A percentile compares a stretch with the other conserved stretches of the same genome.
Evolutionary conservation across 2,329 filamentous ascomycete species (phyloP).

Genomic region (Chrysoporthe austroafricana): DNA sequence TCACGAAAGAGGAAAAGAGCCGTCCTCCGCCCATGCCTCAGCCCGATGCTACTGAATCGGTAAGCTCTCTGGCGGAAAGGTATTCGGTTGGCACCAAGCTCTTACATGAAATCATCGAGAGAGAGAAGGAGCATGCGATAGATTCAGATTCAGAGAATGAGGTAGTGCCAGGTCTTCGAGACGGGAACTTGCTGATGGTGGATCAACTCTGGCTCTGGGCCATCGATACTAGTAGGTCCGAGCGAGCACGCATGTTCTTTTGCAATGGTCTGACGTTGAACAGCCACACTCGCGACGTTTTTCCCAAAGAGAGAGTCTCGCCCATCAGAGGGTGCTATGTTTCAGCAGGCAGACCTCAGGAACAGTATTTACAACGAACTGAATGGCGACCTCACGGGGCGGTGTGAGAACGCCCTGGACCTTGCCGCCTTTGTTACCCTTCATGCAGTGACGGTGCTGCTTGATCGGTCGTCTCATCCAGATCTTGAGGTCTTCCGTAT

Average conservation of each 20-base stretch:
- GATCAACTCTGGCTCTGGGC: conserved; percentile 68
- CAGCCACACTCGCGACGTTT: conserved; percentile 57
- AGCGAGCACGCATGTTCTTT: not conserved
- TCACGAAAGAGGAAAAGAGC: conserved; percentile 54
- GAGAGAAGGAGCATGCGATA: conserved; percentile 19
- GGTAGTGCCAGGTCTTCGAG: conserved; percentile 33
- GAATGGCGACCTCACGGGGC: conserved; percentile 65
- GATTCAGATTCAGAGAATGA: conserved; percentile 32
- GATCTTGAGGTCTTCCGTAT: conserved; percentile 67
- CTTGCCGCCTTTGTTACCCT: conserved; percentile 65
- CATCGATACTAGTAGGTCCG: conserved; percentile 53
- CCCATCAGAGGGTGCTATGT: conserved; percentile 57
- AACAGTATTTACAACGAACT: conserved; percentile 69
- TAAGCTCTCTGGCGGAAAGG: conserved; percentile 9
- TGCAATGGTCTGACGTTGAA: not conserved
- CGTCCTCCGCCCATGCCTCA: conserved; percentile 29
- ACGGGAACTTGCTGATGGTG: conserved; percentile 67
- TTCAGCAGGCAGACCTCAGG: conserved; percentile 63
- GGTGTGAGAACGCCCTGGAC: conserved; percentile 65
- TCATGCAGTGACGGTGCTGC: conserved; percentile 64
- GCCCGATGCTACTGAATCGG: not conserved
- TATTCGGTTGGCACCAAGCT: conserved; percentile 28
- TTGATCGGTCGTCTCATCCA: conserved; percentile 62
- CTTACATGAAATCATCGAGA: conserved; percentile 24
- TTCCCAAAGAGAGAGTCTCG: conserved; percentile 60